phyloP scores from a whole-genome alignment of 1,139 yeast species.

The Scheffersomyces titani region DNA sequence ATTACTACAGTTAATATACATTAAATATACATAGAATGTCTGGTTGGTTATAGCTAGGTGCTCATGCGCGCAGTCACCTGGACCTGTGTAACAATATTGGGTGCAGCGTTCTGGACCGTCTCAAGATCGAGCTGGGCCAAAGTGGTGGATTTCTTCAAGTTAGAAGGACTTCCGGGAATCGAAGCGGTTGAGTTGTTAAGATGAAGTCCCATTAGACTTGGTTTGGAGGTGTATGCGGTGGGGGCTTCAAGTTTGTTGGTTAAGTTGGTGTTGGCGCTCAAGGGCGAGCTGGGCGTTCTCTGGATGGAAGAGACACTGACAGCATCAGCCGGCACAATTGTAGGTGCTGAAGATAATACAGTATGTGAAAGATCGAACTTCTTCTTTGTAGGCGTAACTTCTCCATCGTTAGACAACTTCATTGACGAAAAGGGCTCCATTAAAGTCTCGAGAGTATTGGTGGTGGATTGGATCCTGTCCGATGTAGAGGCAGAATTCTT shows the following conservation, averaged over 20 bases:
- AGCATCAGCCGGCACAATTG: conserved; percentile 13
- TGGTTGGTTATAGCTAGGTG: conserved; percentile 17
- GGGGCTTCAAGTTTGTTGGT: conserved; percentile 23
- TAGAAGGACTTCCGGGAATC: conserved; percentile 11
- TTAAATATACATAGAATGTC: neutral
- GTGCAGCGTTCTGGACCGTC: conserved; percentile 28
- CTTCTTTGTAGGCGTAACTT: conserved; percentile 7
- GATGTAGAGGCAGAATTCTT: neutral
- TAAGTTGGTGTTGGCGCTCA: conserved; percentile 29
- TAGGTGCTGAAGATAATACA: conserved; percentile 19
- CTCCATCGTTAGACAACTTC: conserved; percentile 9
- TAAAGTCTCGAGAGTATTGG: conserved; percentile 14
- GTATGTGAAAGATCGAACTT: conserved; percentile 23
- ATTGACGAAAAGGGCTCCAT: conserved; percentile 16
- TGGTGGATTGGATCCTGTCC: neutral
- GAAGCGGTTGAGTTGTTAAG: conserved; percentile 9
- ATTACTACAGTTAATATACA: neutral
- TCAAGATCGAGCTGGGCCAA: conserved; percentile 35
- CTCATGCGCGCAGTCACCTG: conserved; percentile 49
- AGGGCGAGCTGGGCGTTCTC: conserved; percentile 24
- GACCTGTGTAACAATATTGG: conserved; percentile 47
- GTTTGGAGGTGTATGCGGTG: conserved; percentile 14
- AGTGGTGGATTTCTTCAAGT: conserved; percentile 31
- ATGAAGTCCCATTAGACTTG: conserved; percentile 10
- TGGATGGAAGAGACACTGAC: conserved; percentile 12